Evolutionary conservation across 345 rosid genomes (phyloP), one percentile per base, ranked within the genome.

Genomic region (Firmiana major): DNA sequence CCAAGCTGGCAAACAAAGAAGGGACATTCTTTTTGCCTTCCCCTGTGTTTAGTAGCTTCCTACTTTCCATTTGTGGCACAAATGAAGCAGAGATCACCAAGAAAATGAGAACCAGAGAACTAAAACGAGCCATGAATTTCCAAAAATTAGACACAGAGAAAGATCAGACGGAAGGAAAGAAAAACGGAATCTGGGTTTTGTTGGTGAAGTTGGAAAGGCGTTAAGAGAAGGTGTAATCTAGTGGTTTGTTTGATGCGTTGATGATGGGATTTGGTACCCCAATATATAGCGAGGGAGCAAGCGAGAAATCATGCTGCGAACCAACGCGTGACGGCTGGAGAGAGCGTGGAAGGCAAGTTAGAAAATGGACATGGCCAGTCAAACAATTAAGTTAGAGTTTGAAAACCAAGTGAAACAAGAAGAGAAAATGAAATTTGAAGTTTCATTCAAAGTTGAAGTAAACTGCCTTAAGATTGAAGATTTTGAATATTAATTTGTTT

Each of bases 111-210:
- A 81, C 34, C n/a, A 82, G 22, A 17, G 75, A 53, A 54, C 57
- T 17, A 9, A 74, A 62, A 79, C 88, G 90, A 81, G 87, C 94
- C 95, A 88, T 90, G 76, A 15, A 66, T 62, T 42, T 26, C 9
- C n/a, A n/a, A n/a, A 3, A 13, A 34, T 12, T 43, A 69, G 67
- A 62, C 70, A 68, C 34, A 60, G 79, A 58, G 38, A 2, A n/a
- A 34, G 42, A 7, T 21, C 16, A 69, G 55, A 55, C 57, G 55
- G 51, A 68, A 16, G 71, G 63, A 79, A 79, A 9, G 7, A 59
- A 42, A 51, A 13, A 6, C 28, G 24, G 31, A 54, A 46, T 72
- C 45, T 66, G 65, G 57, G 58, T 46, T 69, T 82, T 76, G 55
- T 71, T 76, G 79, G 67, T 76, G 76, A 73, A 28, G 16, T 48